phyloP scores from a whole-genome alignment of 164 flowering plant genomes.

The Stephania yunnanensis region DNA sequence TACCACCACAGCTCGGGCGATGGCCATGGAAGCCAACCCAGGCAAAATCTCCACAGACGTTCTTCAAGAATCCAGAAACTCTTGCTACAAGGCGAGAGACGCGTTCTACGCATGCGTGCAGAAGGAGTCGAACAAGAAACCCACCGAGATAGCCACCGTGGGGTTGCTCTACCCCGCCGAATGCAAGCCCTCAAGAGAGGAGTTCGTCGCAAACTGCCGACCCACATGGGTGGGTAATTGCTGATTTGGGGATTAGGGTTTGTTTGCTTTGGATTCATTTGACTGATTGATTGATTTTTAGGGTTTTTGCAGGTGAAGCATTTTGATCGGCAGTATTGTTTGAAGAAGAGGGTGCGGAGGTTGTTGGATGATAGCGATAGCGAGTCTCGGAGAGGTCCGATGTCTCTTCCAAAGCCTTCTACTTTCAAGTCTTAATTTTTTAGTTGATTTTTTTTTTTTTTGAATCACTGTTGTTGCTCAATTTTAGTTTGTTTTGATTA shows the following conservation, averaged over 20 bases:
- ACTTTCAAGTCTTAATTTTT: constrained; percentile 41
- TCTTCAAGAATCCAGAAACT: constrained; percentile 50
- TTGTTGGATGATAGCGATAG: constrained; percentile 59
- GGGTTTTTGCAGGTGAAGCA: constrained; percentile 69
- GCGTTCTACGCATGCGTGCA: constrained; percentile 74
- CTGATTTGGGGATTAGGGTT: background rate
- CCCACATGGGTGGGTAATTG: constrained; percentile 92
- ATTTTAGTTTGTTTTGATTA: background rate
- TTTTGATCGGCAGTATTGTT: constrained; percentile 74
- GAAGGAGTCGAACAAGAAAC: constrained; percentile 63
- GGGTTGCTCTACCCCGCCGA: constrained; percentile 69
- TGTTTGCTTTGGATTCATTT: background rate
- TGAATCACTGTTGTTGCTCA: background rate
- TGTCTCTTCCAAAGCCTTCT: constrained; percentile 72
- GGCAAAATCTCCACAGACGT: constrained; percentile 46
- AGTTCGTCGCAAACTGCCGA: constrained; percentile 56
- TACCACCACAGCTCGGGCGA: too few species aligned
- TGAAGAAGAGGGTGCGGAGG: constrained; percentile 66
- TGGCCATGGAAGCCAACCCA: constrained; percentile 9
- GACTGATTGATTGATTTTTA: background rate
- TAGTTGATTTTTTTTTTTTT: background rate
- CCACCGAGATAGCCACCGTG: constrained; percentile 67
- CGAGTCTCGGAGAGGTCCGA: constrained; percentile 71
- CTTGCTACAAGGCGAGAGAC: constrained; percentile 91
- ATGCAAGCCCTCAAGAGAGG: constrained; percentile 55